These are phyloP conservation scores for Cardiospermum halicacabum DNA, from an alignment of 345 rosid genomes.

Conservation along the genomic window DNA sequence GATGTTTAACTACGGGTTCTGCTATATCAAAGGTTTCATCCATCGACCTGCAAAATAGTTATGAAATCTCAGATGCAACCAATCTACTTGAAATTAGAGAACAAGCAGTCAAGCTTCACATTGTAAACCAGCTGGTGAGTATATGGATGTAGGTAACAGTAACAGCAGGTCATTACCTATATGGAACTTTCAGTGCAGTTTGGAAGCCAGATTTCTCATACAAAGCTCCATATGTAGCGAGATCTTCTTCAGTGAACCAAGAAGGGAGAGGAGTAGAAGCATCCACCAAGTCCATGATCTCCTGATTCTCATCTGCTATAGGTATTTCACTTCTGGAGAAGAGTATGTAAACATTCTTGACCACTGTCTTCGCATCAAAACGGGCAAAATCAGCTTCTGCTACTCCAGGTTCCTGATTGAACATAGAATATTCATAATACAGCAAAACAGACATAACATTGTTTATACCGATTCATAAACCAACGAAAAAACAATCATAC, in stretches of 20 bases:
- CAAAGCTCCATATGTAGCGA: slow-evolving; percentile 38
- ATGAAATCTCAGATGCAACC: too few relatives aligned
- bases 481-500: slow-evolving; percentile 16
- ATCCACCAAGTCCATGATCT: slow-evolving; percentile 53
- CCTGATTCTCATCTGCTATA: slow-evolving; percentile 46
- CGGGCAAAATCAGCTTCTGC: slow-evolving; percentile 69
- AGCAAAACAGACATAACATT: background rate
- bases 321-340: slow-evolving; percentile 55
- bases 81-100: background rate
- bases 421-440: background rate
- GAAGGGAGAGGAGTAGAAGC: slow-evolving; percentile 49
- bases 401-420: slow-evolving; percentile 39
- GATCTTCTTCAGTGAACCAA: slow-evolving; percentile 57
- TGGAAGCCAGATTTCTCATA: slow-evolving; percentile 52
- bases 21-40: slow-evolving; percentile 17
- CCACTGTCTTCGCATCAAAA: slow-evolving; percentile 46
- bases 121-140: background rate
- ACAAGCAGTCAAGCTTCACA: background rate
- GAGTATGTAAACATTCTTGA: slow-evolving; percentile 43
- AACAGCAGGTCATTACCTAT: slow-evolving; percentile 28
- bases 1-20: slow-evolving; percentile 31
- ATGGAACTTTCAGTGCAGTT: slow-evolving; percentile 52
- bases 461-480: too few relatives aligned
- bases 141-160: background rate
- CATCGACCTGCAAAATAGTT: slow-evolving; percentile 18